Base-by-base conservation (phyloP, 139 green algal species). In the Micractinium conductrix region DNA sequence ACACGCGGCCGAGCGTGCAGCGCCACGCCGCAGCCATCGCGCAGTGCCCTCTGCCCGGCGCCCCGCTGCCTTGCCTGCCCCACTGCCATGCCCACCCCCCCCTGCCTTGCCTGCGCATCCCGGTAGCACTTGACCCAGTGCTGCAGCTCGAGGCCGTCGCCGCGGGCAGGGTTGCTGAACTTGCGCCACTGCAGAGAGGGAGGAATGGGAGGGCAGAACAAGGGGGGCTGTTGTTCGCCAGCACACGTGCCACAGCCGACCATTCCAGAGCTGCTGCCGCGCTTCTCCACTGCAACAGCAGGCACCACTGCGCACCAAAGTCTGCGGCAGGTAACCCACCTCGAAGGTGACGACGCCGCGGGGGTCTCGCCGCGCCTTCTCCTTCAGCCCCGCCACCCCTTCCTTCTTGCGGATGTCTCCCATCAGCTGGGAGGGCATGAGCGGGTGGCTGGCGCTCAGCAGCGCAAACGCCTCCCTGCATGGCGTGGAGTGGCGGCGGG, bases 381-480 rank as follows among this genome's bases (percentile, higher is more conserved):
- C 86, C 74, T 90, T 91, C 40, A 90, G 81, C n/a, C 79, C 88
- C 22, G 74, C 35, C 45, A 87, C 73, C 12, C 83, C 85, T 22
- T 81, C 76, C 82, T 91, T 90, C 80, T 92, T 93, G 9, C 78
- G 60, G 33, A 94, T 63, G 17, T 92, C 92, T 2, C 86, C 90
- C 38, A 91, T 81, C 48, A 97, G 84, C 50, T 95, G 88, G 21
- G 90, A 92, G 7, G 94, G 92, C 4, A 95, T 92, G 53, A 98
- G 93, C 24, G 95, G 95, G 79, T 98, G 95, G 40, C 89, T 92
- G 45, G 86, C 88, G 35, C 93, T 94, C 38, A 98, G 84, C 74
- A 98, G 85, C 17, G 94, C 95, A 85, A 98, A 98, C 0, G 96
- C 96, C 81, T 98, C 96, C 7, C 96, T 88, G 84, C 89, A 95